Base-by-base conservation (phyloP, 2,329 filamentous ascomycete species). In the Aspergillus quadricinctus region DNA sequence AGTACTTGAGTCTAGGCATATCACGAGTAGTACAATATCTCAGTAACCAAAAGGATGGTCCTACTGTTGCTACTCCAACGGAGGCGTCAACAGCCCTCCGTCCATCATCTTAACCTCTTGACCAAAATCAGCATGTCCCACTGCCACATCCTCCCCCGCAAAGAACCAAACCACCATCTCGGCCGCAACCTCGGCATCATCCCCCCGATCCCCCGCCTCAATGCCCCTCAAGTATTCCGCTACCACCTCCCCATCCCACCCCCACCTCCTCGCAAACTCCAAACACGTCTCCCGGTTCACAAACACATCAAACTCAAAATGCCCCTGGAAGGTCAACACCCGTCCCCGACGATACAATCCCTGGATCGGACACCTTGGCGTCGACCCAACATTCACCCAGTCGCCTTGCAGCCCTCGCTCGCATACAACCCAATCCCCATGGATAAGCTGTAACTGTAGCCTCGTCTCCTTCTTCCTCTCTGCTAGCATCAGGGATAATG, bases 401-500 rank as follows among this genome's bases (percentile, higher is more conserved):
- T 55, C 58, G 1, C 25, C 40, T 0, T 62, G 64, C 10, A 66
- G 48, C 29, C 21, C 29, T 2, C n/a, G 3, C 4, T 55, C 58
- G 1, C 64, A 55, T 1, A 66, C 58, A 0, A 74, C 72, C 19
- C 61, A 61, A 28, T 74, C 72, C 3, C 68, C 65, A 49, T 74
- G 72, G 7, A 74, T 59, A 23, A 73, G 58, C 56, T 74, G 72
- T 35, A 74, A 57, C 2, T 74, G 72, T 35, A 74, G 57, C 2
- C 63, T 62, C 54, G 73, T 61, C 43, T 60, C 52, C 4, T 23
- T 48, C 0, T 52, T 49, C 1, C n/a, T 0, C 51, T 21, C 3
- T 48, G 17, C 35, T 35, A 10, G 14, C 10, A 11, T 5, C 29
- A 5, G 29, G 29, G 29, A 31, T 11, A 11, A 14, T 35, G 5